These are phyloP conservation scores for Boletus huronensis DNA, from an alignment of 768 basidiomycete genomes.

Conservation along the genomic window DNA sequence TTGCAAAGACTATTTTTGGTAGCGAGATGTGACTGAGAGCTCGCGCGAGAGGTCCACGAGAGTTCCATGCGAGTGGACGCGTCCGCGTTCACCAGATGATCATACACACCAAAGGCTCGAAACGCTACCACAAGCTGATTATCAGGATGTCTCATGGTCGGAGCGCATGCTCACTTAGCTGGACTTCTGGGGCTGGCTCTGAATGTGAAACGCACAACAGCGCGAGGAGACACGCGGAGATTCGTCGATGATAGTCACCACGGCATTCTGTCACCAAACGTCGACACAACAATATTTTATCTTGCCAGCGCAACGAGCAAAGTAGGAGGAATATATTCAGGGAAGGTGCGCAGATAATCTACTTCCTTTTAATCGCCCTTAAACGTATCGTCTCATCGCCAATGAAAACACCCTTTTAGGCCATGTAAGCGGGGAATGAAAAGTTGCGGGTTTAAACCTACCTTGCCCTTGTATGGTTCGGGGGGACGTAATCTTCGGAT, in stretches of 20 bases:
- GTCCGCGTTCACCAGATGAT: too few relatives aligned
- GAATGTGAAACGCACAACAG: not conserved
- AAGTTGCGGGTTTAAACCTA: constrained; percentile 36
- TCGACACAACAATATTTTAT: not conserved
- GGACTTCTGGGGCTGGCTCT: not conserved
- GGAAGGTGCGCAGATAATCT: constrained; percentile 33
- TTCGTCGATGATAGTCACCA: not conserved
- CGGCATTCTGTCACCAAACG: not conserved
- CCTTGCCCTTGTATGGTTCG: constrained; percentile 98
- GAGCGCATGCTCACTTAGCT: not conserved
- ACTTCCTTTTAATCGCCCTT: constrained; percentile 95
- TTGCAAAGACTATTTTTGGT: too few relatives aligned
- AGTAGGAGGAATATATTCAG: constrained; percentile 2
- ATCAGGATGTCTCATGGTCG: not conserved
- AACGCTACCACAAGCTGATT: not conserved
- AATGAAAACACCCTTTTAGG: constrained; percentile 80
- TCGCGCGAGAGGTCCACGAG: too few relatives aligned
- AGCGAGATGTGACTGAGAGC: too few relatives aligned
- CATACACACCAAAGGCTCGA: not conserved
- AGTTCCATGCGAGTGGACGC: too few relatives aligned
- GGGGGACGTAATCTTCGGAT: constrained; percentile 83
- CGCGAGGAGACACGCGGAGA: too few relatives aligned
- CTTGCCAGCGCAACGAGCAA: not conserved
- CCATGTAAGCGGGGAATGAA: constrained; percentile 1
- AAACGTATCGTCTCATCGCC: constrained; percentile 91